Evolutionary conservation across 164 flowering plant genomes (phyloP).

Genomic region (Piper longum): DNA sequence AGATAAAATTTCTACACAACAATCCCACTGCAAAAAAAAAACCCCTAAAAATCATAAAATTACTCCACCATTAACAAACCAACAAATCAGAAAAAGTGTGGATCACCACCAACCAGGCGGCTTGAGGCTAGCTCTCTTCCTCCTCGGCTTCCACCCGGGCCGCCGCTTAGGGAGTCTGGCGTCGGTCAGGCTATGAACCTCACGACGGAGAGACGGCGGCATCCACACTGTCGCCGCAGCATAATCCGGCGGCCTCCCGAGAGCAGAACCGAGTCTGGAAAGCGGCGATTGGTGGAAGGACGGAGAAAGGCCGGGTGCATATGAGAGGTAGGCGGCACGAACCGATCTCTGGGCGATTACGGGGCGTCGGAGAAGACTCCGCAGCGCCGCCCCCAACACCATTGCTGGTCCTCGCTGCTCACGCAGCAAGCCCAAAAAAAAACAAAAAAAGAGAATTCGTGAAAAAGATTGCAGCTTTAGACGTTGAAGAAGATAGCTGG

Average conservation of each 20-base stretch:
- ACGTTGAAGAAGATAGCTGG: too few species aligned
- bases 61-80: not conserved
- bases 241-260: conserved; percentile 3
- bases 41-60: not conserved
- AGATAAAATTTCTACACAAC: not conserved
- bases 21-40: not conserved
- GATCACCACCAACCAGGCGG: conserved; percentile 41
- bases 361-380: too few species aligned
- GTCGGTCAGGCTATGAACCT: conserved; percentile 57
- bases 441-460: too few species aligned
- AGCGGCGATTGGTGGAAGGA: not conserved
- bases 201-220: conserved; percentile 4
- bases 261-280: not conserved
- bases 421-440: too few species aligned
- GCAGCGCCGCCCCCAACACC: too few species aligned
- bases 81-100: not conserved
- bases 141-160: conserved; percentile 37
- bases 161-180: conserved; percentile 66
- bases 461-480: too few species aligned
- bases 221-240: conserved; percentile 2
- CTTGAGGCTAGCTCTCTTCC: conserved; percentile 54
- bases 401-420: too few species aligned
- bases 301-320: too few species aligned
- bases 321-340: too few species aligned
- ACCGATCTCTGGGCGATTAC: too few species aligned